These are phyloP conservation scores for Echeveria elegans DNA, from an alignment of 164 flowering plant genomes.

Conservation along the genomic window DNA sequence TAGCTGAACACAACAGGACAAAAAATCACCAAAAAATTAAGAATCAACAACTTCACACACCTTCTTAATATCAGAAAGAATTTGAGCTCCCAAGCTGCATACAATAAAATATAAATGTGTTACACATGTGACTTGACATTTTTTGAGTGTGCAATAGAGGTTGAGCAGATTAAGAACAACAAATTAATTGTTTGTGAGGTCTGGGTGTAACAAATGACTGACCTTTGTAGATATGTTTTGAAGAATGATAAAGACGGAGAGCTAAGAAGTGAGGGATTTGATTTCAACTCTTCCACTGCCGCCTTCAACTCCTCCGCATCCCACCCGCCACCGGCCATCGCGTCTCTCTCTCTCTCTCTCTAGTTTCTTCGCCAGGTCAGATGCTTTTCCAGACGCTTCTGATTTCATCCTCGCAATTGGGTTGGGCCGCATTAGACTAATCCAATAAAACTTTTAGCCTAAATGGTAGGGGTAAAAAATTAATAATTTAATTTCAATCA, in stretches of 20 bases:
- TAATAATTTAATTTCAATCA: too few relatives aligned
- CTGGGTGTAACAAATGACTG: too few relatives aligned
- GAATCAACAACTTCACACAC: neutral
- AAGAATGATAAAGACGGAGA: conserved; percentile 49
- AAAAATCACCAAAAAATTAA: neutral
- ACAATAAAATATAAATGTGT: too few relatives aligned
- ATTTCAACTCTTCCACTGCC: conserved; percentile 39
- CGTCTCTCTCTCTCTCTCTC: neutral
- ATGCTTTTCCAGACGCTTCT: neutral
- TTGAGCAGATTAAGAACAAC: too few relatives aligned
- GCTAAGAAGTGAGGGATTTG: conserved; percentile 48
- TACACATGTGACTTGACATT: too few relatives aligned
- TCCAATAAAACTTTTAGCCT: too few relatives aligned
- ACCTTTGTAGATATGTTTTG: conserved; percentile 43
- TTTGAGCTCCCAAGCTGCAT: conserved; percentile 7
- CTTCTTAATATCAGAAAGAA: neutral
- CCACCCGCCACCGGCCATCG: neutral
- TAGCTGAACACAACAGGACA: too few relatives aligned
- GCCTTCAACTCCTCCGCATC: conserved; percentile 30
- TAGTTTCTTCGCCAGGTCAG: neutral
- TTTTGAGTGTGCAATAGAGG: too few relatives aligned
- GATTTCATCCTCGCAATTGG: too few relatives aligned
- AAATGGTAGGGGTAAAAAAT: too few relatives aligned
- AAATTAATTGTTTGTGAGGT: neutral
- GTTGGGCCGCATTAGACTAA: too few relatives aligned